phyloP scores from a whole-genome alignment of 768 basidiomycete genomes.

The Dentipellis sp. region DNA sequence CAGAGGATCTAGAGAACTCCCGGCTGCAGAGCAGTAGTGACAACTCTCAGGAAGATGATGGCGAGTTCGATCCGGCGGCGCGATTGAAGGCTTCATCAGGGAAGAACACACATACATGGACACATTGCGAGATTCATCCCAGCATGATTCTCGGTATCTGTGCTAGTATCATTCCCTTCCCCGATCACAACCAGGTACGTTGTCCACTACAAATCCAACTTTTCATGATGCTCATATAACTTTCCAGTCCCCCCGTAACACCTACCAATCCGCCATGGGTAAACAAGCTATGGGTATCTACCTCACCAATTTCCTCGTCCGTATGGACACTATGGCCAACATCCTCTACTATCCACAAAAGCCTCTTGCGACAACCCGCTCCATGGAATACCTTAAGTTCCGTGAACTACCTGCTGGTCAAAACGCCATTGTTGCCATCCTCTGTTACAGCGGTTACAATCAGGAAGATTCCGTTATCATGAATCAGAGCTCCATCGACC shows the following conservation, averaged over 20 bases:
- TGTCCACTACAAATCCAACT: neutral
- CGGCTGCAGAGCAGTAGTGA: constrained; percentile 53
- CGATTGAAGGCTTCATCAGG: constrained; percentile 64
- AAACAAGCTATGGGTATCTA: constrained; percentile 99
- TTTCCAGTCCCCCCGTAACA: constrained; percentile 94
- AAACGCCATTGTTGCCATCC: constrained; percentile 96
- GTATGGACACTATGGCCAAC: constrained; percentile 99
- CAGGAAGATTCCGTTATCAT: constrained; percentile 99
- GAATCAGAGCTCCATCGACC: constrained; percentile 98
- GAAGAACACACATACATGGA: constrained; percentile 86
- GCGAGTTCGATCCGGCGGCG: constrained; percentile 78
- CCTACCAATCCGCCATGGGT: constrained; percentile 99
- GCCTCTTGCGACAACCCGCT: constrained; percentile 95
- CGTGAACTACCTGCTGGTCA: constrained; percentile 98
- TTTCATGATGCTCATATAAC: constrained; percentile 4
- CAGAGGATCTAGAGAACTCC: constrained; percentile 88
- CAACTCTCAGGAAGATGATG: constrained; percentile 40
- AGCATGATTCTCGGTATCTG: constrained; percentile 99
- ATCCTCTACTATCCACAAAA: constrained; percentile 99
- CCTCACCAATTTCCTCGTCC: constrained; percentile 95
- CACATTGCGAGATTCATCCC: constrained; percentile 98
- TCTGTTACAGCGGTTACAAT: constrained; percentile 99
- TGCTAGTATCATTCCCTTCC: constrained; percentile 98
- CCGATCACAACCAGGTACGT: constrained; percentile 95
- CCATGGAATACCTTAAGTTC: constrained; percentile 99